These are phyloP conservation scores for Acaromyces ingoldii DNA, from an alignment of 1,284 basidiomycete species.

Conservation along the genomic window DNA sequence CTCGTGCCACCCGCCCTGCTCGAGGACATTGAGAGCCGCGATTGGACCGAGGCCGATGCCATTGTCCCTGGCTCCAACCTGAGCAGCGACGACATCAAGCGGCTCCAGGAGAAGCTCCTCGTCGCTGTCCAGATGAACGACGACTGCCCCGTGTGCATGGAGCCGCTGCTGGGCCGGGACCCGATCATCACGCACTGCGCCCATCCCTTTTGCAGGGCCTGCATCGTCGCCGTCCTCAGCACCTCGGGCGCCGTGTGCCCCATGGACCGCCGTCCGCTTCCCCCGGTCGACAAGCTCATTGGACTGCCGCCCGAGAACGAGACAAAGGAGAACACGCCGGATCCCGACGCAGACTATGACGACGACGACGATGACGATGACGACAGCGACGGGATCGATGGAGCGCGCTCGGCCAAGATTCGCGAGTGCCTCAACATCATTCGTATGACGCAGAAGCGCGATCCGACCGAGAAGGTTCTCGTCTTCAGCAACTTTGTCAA, in stretches of 20 bases:
- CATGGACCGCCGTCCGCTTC: constrained; percentile 71
- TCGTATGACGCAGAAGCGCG: constrained; percentile 44
- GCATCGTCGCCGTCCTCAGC: constrained; percentile 61
- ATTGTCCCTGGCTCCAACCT: too few species aligned
- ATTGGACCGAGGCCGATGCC: constrained; percentile 53
- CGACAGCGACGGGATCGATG: constrained; percentile 53
- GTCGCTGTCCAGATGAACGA: constrained; percentile 73
- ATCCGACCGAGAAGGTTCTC: constrained; percentile 14
- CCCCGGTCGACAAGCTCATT: constrained; percentile 57
- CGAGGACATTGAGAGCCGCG: constrained; percentile 62
- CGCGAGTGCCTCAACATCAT: constrained; percentile 71
- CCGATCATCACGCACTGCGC: constrained; percentile 73
- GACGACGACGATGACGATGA: constrained; percentile 18
- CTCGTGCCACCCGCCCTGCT: constrained; percentile 72
- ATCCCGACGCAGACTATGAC: too few species aligned
- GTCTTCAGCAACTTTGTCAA: constrained; percentile 10
- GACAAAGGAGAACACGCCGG: constrained; percentile 21
- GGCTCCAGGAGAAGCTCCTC: constrained; percentile 63
- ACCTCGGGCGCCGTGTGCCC: constrained; percentile 65
- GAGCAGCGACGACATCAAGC: constrained; percentile 32
- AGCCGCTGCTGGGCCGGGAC: constrained; percentile 51
- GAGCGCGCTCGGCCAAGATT: constrained; percentile 61
- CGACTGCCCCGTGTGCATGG: constrained; percentile 73
- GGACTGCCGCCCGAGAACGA: constrained; percentile 61
- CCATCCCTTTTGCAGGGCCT: constrained; percentile 66